Base-by-base conservation (phyloP, 228 moss, liverwort and hornwort species). In the Sphagnum fallax region DNA sequence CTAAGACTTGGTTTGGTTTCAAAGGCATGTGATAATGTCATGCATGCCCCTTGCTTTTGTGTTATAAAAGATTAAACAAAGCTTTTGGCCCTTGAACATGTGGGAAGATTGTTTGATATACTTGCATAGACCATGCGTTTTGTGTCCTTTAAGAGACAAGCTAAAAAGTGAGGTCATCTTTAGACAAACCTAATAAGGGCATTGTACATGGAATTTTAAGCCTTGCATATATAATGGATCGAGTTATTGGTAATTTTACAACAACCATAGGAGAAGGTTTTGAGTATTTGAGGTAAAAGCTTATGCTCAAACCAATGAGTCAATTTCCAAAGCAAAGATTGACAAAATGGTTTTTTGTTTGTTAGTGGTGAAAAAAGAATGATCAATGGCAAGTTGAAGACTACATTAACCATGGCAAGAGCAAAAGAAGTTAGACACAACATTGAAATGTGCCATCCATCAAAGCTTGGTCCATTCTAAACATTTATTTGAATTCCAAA, bases 391-490 rank as follows among this genome's bases (percentile, higher is more conserved):
- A 88, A 85, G 67, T 85, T 82, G 0, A 85, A 88, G 76, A 85
- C 85, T 5, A 82, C 78, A 64, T 82, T 85, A 7, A 85, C 88
- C 14, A 88, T 88, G 85, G 88, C 88, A 61, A 85, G 85, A 49
- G 88, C 88, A 4, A 88, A 88, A 69, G 88, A 88, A 66, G 88
- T 85, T 5, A 85, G 85, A 5, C 85, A 88, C 62, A 88, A 85
- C 82, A 82, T 82, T 51, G 85, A 85, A 48, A 88, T 88, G 88
- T 88, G 88, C 51, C 88, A 85, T 16, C 88, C 88, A 50, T 88
- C 88, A 8, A 88, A 88, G 70, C 85, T 88, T 66, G 85, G 82
- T 52, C 84, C 82, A 62, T 88, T 88, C 18, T 88, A 85, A n/a
- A n/a, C n/a, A n/a, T n/a, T n/a, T n/a, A n/a, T n/a, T n/a, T n/a